Base-by-base conservation (phyloP, 768 basidiomycete genomes). In the Leccinum olivaceopallidum region DNA sequence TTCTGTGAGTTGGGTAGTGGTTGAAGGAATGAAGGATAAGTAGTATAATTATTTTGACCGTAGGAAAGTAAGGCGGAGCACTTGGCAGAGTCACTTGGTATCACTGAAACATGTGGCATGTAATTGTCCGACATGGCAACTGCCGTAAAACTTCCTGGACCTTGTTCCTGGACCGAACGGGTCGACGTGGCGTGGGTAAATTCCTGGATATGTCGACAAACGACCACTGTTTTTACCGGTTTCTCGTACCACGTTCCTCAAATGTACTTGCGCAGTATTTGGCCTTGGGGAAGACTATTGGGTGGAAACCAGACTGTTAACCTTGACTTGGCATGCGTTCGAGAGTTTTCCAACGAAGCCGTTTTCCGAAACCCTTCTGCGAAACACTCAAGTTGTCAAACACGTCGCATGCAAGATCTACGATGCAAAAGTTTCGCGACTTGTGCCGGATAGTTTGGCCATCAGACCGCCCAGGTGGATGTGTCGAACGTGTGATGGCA, bases 281-380 rank as follows among this genome's bases (percentile, higher is more conserved):
- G 80, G 79, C 0, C 81, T 98, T 18, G 86, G 90, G 13, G 85
- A 81, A 67, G 92, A 95, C 22, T 87, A 88, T 63, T 82, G 84
- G 24, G 86, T 93, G 60, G 95, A 99, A 70, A 84, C 96, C 14
- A 92, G 93, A 18, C 77, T 98, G 94, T 36, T 98, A 89, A 71
- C 77, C 83, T 99, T 57, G 95, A 98, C 63, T 78, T 97, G 49
- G 83, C 95, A 42, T 87, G 89, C 12, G 81, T 95, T 39, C 85
- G 88, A 54, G 94, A 97, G 73, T 98, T 96, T 68, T 86, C 94
- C 7, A 77, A 78, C 56, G 91, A 95, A 55, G 95, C 95, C 5
- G 73, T 81, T 2, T 98, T 95, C 81, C 85, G 85, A 57, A 97
- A 97, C 72, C 95, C 95, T 37, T 16, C 0, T 98, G 95, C 76